Evolutionary conservation across 1,284 basidiomycete species (phyloP).

Genomic region (Pseudozyma sp.): DNA sequence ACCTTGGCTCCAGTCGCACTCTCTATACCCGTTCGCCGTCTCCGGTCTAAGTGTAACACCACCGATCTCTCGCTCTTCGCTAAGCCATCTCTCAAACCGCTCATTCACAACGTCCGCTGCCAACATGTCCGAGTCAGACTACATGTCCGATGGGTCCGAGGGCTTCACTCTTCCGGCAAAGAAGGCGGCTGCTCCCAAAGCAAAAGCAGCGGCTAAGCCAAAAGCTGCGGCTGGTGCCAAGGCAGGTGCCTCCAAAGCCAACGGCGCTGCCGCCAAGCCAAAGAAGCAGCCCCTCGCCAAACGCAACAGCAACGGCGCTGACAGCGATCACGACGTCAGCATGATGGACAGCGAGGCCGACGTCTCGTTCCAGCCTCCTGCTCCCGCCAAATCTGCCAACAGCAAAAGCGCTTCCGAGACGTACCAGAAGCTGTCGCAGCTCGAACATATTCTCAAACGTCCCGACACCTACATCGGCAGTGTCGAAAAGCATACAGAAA

Average conservation of each 20-base stretch:
- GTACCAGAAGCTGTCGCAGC: slow-evolving; percentile 94
- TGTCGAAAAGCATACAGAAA: slow-evolving; percentile 66
- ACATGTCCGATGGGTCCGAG: slow-evolving; percentile 38
- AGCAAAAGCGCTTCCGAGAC: slow-evolving; percentile 88
- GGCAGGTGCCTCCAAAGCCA: slow-evolving; percentile 70
- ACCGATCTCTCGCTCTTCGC: background rate
- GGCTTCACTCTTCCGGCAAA: slow-evolving; percentile 53
- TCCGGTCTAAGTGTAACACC: background rate
- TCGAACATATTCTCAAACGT: slow-evolving; percentile 94
- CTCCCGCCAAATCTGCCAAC: slow-evolving; percentile 26
- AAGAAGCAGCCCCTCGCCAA: slow-evolving; percentile 74
- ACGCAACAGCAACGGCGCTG: slow-evolving; percentile 72
- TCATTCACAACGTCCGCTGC: slow-evolving; percentile 9
- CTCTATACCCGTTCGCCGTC: slow-evolving; percentile 16
- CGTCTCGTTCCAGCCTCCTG: slow-evolving; percentile 38
- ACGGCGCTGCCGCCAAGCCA: slow-evolving; percentile 75
- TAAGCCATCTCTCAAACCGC: background rate
- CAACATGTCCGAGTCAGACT: slow-evolving; percentile 45
- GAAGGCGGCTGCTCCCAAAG: slow-evolving; percentile 71
- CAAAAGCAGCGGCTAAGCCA: slow-evolving; percentile 30
- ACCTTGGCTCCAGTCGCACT: background rate
- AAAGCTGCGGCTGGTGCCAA: slow-evolving; percentile 58
- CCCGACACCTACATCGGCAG: slow-evolving; percentile 94
- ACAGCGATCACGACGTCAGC: slow-evolving; percentile 71
- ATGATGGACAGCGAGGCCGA: slow-evolving; percentile 43